Evolutionary conservation across 1,284 basidiomycete species (phyloP).

Genomic region (Ustilago bromivora): DNA sequence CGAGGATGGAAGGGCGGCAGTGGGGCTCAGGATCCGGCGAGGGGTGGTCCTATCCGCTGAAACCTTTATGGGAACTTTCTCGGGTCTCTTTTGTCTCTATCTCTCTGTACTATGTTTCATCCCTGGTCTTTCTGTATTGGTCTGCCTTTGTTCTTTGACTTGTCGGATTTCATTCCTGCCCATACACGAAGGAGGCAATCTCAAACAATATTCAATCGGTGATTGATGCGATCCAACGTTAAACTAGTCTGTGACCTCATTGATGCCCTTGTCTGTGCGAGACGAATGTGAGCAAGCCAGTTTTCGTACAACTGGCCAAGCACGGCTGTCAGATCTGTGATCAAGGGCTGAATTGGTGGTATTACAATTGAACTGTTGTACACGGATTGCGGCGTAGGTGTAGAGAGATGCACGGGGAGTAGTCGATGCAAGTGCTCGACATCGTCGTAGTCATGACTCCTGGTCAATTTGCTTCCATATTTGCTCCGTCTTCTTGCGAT

Average conservation of each 20-base stretch:
- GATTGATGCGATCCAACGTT: too few species aligned
- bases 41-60: slow-evolving; percentile 45
- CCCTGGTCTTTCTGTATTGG: neutral
- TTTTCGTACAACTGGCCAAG: neutral
- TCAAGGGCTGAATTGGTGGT: neutral
- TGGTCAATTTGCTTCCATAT: slow-evolving; percentile 54
- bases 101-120: neutral
- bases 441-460: slow-evolving; percentile 24
- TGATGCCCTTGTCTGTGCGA: neutral
- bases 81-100: slow-evolving; percentile 4
- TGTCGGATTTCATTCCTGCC: neutral
- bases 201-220: neutral
- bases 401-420: neutral
- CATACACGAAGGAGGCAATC: slow-evolving; percentile 6
- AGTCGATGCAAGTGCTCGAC: neutral
- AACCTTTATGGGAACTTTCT: neutral
- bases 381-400: neutral
- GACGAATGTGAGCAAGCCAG: neutral
- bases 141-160: neutral
- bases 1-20: slow-evolving; percentile 14
- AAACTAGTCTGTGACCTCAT: too few species aligned
- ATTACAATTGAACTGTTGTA: slow-evolving; percentile 23
- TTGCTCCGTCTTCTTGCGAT: slow-evolving; percentile 47
- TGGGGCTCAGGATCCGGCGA: slow-evolving; percentile 26
- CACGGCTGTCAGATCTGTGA: neutral